phyloP scores from a whole-genome alignment of 139 green algal species.

The Chlorokybus atmophyticus region DNA sequence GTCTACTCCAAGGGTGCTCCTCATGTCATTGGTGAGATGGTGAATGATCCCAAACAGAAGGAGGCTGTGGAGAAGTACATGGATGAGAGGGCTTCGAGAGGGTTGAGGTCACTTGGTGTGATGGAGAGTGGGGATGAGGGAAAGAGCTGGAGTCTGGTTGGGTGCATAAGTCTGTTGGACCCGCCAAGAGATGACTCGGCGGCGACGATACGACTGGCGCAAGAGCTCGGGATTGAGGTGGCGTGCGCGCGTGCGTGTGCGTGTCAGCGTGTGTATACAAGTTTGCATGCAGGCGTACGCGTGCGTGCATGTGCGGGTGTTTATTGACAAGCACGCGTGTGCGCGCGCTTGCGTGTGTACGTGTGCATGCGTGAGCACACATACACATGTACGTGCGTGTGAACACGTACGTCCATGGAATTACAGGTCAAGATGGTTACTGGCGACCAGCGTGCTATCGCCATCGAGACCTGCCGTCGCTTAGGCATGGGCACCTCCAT shows the following conservation, averaged over 20 bases:
- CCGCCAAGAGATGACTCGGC: slow-evolving; percentile 69
- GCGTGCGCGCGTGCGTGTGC: too few species aligned
- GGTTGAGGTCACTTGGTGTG: slow-evolving; percentile 60
- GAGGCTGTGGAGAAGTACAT: slow-evolving; percentile 34
- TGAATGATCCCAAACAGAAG: slow-evolving; percentile 27
- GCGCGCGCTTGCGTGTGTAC: too few species aligned
- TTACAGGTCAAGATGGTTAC: slow-evolving; percentile 38
- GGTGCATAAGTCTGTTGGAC: slow-evolving; percentile 77
- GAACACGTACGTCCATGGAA: too few species aligned
- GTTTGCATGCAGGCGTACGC: too few species aligned
- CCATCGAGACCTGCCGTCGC: slow-evolving; percentile 24
- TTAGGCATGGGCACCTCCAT: slow-evolving; percentile 38
- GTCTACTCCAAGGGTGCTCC: slow-evolving; percentile 71
- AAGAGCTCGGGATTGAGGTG: not conserved
- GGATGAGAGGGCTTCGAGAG: slow-evolving; percentile 43
- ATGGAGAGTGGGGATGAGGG: slow-evolving; percentile 9
- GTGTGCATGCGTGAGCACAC: too few species aligned
- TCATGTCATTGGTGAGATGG: slow-evolving; percentile 43
- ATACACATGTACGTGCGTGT: too few species aligned
- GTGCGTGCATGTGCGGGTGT: too few species aligned
- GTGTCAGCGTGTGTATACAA: too few species aligned
- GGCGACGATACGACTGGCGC: slow-evolving; percentile 30
- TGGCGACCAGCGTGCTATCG: slow-evolving; percentile 34
- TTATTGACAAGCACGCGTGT: too few species aligned
- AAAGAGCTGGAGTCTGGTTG: slow-evolving; percentile 42